phyloP scores from a whole-genome alignment of 2,329 filamentous ascomycete genomes.

The Fusarium xyrophilum region DNA sequence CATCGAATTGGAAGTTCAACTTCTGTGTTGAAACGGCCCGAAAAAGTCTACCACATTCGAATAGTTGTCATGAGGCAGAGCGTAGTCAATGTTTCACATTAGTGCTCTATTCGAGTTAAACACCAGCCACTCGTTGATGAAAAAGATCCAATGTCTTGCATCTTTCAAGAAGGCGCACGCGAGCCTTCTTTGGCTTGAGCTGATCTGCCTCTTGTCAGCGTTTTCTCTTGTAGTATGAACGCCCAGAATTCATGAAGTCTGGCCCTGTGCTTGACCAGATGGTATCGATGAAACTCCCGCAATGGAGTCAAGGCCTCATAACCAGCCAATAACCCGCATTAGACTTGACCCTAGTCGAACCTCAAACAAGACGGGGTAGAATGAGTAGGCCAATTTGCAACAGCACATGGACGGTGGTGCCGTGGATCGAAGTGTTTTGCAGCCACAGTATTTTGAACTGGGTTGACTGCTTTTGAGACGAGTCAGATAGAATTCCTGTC shows the following conservation, averaged over 20 bases:
- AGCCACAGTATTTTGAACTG: constrained; percentile 1
- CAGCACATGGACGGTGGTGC: not conserved
- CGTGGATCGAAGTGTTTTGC: not conserved
- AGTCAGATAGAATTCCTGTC: constrained; percentile 27
- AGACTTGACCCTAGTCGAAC: constrained; percentile 25
- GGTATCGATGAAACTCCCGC: constrained; percentile 33
- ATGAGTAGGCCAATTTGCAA: not conserved
- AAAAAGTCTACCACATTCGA: not conserved
- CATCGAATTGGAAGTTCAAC: not conserved
- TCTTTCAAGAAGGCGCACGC: constrained; percentile 17
- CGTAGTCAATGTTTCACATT: not conserved
- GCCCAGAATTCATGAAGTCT: not conserved
- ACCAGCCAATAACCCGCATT: constrained; percentile 25
- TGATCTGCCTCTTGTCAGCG: not conserved
- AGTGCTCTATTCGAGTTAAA: not conserved
- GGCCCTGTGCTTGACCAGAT: constrained; percentile 27
- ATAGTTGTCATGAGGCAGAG: not conserved
- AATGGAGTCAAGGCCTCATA: constrained; percentile 24
- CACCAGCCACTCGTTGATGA: constrained; percentile 22
- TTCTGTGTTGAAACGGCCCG: constrained; percentile 6
- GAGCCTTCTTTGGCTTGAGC: not conserved
- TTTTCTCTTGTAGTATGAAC: not conserved
- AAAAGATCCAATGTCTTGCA: constrained; percentile 10
- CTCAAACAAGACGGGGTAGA: constrained; percentile 36
- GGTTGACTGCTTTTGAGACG: not conserved